Percentiles rank a stretch among this genome's conserved stretches.
Conservation (phyloP, 2,329 filamentous ascomycete species). For the Penicillium nordicum region DNA sequence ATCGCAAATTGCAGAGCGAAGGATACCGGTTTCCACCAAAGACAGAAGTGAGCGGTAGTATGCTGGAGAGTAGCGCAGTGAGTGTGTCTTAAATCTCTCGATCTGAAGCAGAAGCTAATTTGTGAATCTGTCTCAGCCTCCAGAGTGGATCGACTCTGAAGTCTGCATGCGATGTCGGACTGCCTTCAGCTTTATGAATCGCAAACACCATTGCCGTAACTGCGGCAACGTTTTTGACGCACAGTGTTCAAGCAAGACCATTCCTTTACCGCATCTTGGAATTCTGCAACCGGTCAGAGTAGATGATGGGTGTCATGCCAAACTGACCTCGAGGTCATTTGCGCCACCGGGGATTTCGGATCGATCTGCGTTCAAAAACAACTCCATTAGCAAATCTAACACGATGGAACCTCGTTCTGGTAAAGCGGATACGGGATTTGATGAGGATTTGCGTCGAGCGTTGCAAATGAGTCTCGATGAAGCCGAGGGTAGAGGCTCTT, state of each 20-base stretch:
- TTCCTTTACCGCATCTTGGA: constrained; percentile 86
- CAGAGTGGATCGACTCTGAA: constrained; percentile 96
- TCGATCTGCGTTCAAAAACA: constrained; percentile 43
- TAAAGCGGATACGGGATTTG: constrained; percentile 83
- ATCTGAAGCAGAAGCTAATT: constrained; percentile 9
- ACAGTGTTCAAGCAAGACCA: constrained; percentile 83
- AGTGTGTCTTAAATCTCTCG: constrained; percentile 34
- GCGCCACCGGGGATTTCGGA: constrained; percentile 42
- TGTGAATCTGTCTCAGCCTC: constrained; percentile 58
- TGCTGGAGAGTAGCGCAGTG: constrained; percentile 95
- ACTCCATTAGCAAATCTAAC: constrained; percentile 61
- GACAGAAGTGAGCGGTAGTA: constrained; percentile 84
- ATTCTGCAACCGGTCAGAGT: constrained; percentile 89
- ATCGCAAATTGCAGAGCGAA: constrained; percentile 75
- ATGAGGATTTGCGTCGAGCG: constrained; percentile 90
- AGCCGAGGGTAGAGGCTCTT: constrained; percentile 67
- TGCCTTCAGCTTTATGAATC: constrained; percentile 93
- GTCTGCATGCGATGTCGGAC: constrained; percentile 98
- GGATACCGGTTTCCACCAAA: constrained; percentile 87
- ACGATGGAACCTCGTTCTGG: constrained; percentile 89
- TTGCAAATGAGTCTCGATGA: constrained; percentile 97
- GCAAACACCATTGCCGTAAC: constrained; percentile 97
- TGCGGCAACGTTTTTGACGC: constrained; percentile 97
- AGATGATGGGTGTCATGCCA: constrained; percentile 91
- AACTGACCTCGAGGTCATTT: constrained; percentile 70